Evolutionary conservation across 208 protist genomes (phyloP), one percentile per base, ranked within the genome.

Genomic region (Crithidia sp.): DNA sequence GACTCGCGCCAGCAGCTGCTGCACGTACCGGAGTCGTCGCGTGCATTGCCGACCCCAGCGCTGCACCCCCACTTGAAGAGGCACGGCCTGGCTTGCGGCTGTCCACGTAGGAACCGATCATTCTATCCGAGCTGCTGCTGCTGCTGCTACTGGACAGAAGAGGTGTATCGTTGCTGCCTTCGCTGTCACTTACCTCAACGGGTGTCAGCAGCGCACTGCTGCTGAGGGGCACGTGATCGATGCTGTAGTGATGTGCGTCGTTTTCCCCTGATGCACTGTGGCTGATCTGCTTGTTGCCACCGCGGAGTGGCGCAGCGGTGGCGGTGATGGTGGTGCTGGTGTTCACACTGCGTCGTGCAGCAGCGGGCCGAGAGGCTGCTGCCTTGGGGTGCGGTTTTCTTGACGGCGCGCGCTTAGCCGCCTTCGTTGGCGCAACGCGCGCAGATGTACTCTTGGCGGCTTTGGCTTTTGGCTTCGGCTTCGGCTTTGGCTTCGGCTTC

Each of bases 161-260:
- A 49, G 12, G 45, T 13, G 45, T 13, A 2, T 49, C 45, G 7
- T 49, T 13, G 12, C 45, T 49, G 45, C 45, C 12, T 49, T 7
- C 45, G 12, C 45, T 13, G 45, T 44, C 10, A 7, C 44, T 66
- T 12, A 66, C 8, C 19, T 55, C 61, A 3, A 43, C n/a, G 1
- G 61, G 61, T 8, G 61, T 53, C 61, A n/a, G 5, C 45, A 55
- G 39, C 44, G 28, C 61, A 17, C 45, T 66, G 61, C 61, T 66
- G 44, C 45, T 41, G 45, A 53, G 12, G 17, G 3, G 59, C 4
- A 28, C 59, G 16, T 64, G 41, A 7, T 52, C 59, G 50, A 4
- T 55, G 37, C 10, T 6, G 36, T 36, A 0, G 7, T 17, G 6
- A 41, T 19, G 6, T 14, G 7, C 13, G 7, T 19, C 55, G 6